Percentiles rank a stretch among this genome's conserved stretches.
These are phyloP conservation scores for Guadua angustifolia DNA, from an alignment of 176 grass and related monocot genomes.

Conservation along the genomic window DNA sequence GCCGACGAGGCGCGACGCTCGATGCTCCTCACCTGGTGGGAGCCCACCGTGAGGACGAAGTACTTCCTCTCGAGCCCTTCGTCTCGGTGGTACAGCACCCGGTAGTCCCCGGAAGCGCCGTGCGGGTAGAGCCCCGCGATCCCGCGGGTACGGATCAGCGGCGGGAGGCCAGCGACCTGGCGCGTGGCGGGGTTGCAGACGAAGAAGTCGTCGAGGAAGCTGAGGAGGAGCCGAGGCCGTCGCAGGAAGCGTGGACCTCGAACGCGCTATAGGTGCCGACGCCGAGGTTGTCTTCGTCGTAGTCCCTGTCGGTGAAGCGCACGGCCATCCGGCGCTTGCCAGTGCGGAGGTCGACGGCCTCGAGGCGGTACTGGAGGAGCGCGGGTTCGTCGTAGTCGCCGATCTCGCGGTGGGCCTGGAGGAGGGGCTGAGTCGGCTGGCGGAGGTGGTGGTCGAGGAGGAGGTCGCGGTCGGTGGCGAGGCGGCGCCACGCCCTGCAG, in stretches of 20 bases:
- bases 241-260: slow-evolving; percentile 33
- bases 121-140: slow-evolving; percentile 30
- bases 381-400: neutral
- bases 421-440: slow-evolving; percentile 7
- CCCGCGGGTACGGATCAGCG: neutral
- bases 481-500: neutral
- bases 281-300: neutral
- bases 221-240: slow-evolving; percentile 43
- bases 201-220: neutral
- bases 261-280: neutral
- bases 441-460: slow-evolving; percentile 23
- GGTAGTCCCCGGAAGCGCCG: slow-evolving; percentile 13
- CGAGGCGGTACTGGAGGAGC: neutral
- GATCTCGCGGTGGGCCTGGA: neutral
- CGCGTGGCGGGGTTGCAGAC: slow-evolving; percentile 39
- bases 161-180: neutral
- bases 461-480: neutral
- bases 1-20: neutral
- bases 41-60: slow-evolving; percentile 33
- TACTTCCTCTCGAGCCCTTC: neutral
- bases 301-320: neutral
- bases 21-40: neutral
- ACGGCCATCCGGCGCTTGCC: neutral
- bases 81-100: slow-evolving; percentile 20
- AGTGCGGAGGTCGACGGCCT: neutral